phyloP scores from a whole-genome alignment of 2,329 filamentous ascomycete species.

The Calonectria henricotiae region DNA sequence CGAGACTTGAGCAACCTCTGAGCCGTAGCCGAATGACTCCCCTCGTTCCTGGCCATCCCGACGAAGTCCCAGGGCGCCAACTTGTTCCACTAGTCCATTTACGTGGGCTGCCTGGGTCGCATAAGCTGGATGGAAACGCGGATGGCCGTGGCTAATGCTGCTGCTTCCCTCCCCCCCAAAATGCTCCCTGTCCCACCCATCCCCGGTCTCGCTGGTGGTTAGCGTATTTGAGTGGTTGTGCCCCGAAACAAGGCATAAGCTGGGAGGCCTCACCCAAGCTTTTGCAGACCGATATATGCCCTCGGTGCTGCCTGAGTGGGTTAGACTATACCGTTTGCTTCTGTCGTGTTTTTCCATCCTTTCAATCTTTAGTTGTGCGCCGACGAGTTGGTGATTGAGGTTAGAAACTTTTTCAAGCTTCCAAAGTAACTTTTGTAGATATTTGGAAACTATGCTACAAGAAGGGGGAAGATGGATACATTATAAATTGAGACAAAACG shows the following conservation, averaged over 20 bases:
- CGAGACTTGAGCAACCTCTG: neutral
- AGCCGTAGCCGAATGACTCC: neutral
- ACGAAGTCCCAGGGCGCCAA: neutral
- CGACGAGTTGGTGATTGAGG: no score
- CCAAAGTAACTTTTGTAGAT: no score
- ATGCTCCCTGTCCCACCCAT: neutral
- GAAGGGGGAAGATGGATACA: no score
- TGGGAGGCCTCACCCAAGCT: neutral
- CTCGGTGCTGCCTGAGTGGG: neutral
- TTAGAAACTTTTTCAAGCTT: no score
- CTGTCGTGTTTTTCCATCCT: neutral
- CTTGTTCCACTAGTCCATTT: neutral
- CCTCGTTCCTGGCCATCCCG: neutral
- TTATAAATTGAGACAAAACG: no score
- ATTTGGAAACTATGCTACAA: no score
- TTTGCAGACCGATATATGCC: neutral
- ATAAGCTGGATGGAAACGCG: neutral
- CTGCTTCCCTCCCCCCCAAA: neutral
- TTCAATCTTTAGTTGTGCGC: no score
- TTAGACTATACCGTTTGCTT: neutral
- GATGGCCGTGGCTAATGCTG: neutral
- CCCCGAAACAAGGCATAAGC: neutral
- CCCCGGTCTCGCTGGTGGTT: neutral
- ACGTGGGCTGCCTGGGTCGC: neutral
- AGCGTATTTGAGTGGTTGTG: neutral